Evolutionary conservation across 352 stramenopile species (phyloP).

Genomic region (Phytophthora cactorum): DNA sequence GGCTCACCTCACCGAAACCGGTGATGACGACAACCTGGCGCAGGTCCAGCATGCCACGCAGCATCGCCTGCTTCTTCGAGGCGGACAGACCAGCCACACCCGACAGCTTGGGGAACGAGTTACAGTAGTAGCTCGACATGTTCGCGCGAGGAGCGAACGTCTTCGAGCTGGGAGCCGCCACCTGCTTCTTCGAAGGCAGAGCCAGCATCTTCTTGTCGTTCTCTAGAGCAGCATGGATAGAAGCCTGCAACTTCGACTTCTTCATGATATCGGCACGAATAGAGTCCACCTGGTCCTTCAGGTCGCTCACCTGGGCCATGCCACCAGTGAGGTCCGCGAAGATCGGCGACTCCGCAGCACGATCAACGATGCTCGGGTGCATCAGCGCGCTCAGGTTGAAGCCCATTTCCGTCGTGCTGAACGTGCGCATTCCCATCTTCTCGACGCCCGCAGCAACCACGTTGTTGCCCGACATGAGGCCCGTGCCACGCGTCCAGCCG

Average conservation of each 20-base stretch:
- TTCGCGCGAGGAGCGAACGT: constrained; percentile 62
- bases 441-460: constrained; percentile 83
- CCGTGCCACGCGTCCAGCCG: constrained; percentile 87
- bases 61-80: constrained; percentile 46
- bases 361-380: constrained; percentile 81
- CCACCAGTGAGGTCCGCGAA: constrained; percentile 85
- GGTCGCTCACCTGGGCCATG: constrained; percentile 76
- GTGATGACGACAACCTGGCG: constrained; percentile 84
- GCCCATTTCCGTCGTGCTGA: constrained; percentile 87
- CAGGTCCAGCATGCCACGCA: constrained; percentile 83
- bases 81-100: constrained; percentile 42
- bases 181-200: constrained; percentile 29
- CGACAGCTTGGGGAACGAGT: constrained; percentile 69
- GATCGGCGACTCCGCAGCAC: constrained; percentile 72
- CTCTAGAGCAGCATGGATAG: constrained; percentile 43
- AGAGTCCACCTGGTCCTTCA: constrained; percentile 69
- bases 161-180: constrained; percentile 17
- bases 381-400: constrained; percentile 89
- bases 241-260: constrained; percentile 63
- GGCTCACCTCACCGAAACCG: constrained; percentile 88
- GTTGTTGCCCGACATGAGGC: constrained; percentile 91
- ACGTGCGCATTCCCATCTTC: constrained; percentile 83
- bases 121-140: constrained; percentile 79
- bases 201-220: constrained; percentile 47
- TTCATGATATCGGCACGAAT: constrained; percentile 64